Conservation (phyloP, 176 grass and related monocot species). For the Metroxylon sagu region DNA sequence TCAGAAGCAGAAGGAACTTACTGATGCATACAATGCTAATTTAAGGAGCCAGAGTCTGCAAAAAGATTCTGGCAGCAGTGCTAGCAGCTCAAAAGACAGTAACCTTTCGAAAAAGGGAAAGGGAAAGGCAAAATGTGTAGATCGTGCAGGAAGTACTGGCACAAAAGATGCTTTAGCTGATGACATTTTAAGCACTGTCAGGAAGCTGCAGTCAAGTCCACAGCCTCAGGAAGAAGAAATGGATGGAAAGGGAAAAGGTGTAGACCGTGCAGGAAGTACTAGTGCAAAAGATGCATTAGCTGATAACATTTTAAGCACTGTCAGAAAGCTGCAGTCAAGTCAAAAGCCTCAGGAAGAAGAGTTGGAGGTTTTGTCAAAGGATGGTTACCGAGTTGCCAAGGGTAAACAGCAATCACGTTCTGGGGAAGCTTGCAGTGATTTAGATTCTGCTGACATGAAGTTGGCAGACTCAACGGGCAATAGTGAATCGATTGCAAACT, state of each 20-base stretch:
- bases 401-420: slow-evolving; percentile 17
- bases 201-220: slow-evolving; percentile 44
- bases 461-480: not conserved
- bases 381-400: slow-evolving; percentile 66
- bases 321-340: slow-evolving; percentile 47
- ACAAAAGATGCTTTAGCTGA: slow-evolving; percentile 30
- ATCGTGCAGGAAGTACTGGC: slow-evolving; percentile 40
- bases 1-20: slow-evolving; percentile 65
- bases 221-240: slow-evolving; percentile 46
- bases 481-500: not conserved
- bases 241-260: slow-evolving; percentile 45
- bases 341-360: slow-evolving; percentile 44
- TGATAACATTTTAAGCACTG: slow-evolving; percentile 49
- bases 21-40: slow-evolving; percentile 63
- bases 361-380: slow-evolving; percentile 60
- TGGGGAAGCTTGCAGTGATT: slow-evolving; percentile 10
- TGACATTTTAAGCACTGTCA: slow-evolving; percentile 47
- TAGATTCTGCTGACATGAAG: slow-evolving; percentile 12
- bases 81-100: slow-evolving; percentile 24
- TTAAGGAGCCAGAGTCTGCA: slow-evolving; percentile 35
- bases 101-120: slow-evolving; percentile 7
- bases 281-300: slow-evolving; percentile 30
- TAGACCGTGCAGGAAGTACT: slow-evolving; percentile 36
- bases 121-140: slow-evolving; percentile 40
- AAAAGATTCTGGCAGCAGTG: slow-evolving; percentile 28